Percentiles rank a stretch among this genome's conserved stretches.
phyloP scores from a whole-genome alignment of 176 grass and related monocot genomes.

The Triticum monococcum region DNA sequence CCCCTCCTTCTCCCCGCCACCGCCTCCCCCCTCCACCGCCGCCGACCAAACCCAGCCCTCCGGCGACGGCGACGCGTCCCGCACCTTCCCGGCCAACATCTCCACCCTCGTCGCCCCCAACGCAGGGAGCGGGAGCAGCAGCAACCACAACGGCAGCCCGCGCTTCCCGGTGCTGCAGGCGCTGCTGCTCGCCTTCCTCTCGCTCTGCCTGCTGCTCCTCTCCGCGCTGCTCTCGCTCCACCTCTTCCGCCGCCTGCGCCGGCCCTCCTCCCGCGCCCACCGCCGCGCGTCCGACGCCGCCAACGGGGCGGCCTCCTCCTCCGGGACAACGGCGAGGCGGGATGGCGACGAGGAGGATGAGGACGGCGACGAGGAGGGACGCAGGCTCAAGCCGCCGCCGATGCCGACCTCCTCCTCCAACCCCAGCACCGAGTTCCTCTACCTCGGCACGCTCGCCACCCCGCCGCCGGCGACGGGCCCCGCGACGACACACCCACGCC shows the following conservation, averaged over 20 bases:
- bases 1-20: slow-evolving; percentile 7
- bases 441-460: slow-evolving; percentile 53
- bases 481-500: not conserved
- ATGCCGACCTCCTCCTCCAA: slow-evolving; percentile 56
- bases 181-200: slow-evolving; percentile 51
- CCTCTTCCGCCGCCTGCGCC: slow-evolving; percentile 45
- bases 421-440: slow-evolving; percentile 64
- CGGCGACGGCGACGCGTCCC: slow-evolving; percentile 17
- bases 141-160: too few species aligned
- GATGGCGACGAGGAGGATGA: not conserved
- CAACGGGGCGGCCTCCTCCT: not conserved
- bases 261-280: not conserved
- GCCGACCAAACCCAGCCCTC: not conserved
- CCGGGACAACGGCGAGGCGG: not conserved
- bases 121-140: not conserved
- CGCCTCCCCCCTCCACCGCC: not conserved
- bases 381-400: slow-evolving; percentile 55
- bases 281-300: not conserved
- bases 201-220: slow-evolving; percentile 44
- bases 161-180: slow-evolving; percentile 43
- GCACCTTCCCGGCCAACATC: slow-evolving; percentile 51
- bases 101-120: slow-evolving; percentile 41
- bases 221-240: slow-evolving; percentile 42
- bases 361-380: slow-evolving; percentile 39
- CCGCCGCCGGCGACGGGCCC: not conserved